A percentile compares a stretch with the other conserved stretches of the same genome.
phyloP scores from a whole-genome alignment of 2,329 filamentous ascomycete species.

The Cryphonectria parasitica region DNA sequence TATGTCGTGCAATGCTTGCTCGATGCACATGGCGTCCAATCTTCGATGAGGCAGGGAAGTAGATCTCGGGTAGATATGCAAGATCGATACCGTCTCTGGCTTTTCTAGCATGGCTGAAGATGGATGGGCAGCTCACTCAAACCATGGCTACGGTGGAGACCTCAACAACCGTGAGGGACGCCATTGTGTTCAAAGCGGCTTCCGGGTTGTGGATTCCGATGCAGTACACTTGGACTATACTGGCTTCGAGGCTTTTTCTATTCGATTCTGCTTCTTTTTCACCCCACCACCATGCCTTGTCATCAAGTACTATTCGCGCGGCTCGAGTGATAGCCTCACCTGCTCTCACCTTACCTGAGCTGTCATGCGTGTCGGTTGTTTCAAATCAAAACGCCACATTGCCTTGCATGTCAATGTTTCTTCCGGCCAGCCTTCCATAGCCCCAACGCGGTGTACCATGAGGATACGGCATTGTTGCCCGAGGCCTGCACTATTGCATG shows the following conservation, averaged over 20 bases:
- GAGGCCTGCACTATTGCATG: not conserved
- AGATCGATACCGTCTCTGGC: constrained; percentile 13
- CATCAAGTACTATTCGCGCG: not conserved
- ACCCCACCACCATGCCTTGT: not conserved
- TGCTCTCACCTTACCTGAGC: not conserved
- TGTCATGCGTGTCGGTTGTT: not conserved
- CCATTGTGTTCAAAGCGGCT: not conserved
- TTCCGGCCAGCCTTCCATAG: not conserved
- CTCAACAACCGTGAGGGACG: not conserved
- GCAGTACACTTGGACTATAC: not conserved
- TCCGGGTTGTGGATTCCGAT: not conserved
- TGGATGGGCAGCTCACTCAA: not conserved
- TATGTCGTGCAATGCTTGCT: not conserved
- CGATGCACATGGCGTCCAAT: not conserved
- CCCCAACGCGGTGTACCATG: not conserved
- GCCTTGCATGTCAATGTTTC: not conserved
- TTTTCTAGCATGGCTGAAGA: not conserved
- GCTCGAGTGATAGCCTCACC: not conserved
- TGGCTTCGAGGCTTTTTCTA: not conserved
- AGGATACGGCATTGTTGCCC: not conserved
- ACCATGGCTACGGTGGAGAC: not conserved
- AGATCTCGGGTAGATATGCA: constrained; percentile 6
- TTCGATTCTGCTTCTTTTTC: not conserved
- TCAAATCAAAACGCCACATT: not conserved
- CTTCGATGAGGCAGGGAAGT: not conserved